phyloP scores from a whole-genome alignment of 1,284 basidiomycete genomes.

The Tausonia pullulans region DNA sequence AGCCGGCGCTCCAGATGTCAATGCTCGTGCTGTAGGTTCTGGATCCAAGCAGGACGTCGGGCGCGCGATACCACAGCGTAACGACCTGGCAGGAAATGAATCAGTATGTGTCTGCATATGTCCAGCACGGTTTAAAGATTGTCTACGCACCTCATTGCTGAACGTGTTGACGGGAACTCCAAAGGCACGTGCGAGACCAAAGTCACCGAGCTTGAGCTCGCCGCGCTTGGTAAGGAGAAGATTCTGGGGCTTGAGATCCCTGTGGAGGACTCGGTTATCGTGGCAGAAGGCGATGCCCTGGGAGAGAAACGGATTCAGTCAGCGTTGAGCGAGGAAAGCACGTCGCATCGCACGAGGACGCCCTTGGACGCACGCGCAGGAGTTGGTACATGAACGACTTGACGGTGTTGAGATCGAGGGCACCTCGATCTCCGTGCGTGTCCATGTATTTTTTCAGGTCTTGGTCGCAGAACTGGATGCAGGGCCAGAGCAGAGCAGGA shows the following conservation, averaged over 20 bases:
- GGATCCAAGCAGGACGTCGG: constrained; percentile 92
- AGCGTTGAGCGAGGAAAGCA: neutral
- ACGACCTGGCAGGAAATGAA: constrained; percentile 55
- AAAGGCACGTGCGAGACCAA: constrained; percentile 87
- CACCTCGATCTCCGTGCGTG: constrained; percentile 87
- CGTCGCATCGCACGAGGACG: neutral
- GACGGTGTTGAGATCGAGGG: constrained; percentile 84
- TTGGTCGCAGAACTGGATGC: constrained; percentile 67
- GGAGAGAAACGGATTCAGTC: neutral
- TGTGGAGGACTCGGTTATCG: constrained; percentile 93
- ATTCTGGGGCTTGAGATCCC: constrained; percentile 96
- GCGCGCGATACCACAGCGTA: constrained; percentile 97
- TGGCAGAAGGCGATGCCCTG: constrained; percentile 97
- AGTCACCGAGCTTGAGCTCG: constrained; percentile 94
- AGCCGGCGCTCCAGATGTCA: constrained; percentile 98
- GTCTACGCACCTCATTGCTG: constrained; percentile 66
- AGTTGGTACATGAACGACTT: constrained; percentile 94
- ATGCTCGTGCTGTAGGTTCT: constrained; percentile 97
- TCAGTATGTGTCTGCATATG: too few relatives aligned
- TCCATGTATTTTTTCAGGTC: constrained; percentile 99
- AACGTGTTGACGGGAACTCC: constrained; percentile 94
- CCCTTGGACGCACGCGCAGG: constrained; percentile 3
- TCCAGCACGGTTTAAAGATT: too few relatives aligned
- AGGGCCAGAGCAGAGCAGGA: neutral
- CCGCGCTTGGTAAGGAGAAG: constrained; percentile 93